These are phyloP conservation scores for Pyrenophora seminiperda DNA, from an alignment of 2,329 filamentous ascomycete species.

Conservation along the genomic window DNA sequence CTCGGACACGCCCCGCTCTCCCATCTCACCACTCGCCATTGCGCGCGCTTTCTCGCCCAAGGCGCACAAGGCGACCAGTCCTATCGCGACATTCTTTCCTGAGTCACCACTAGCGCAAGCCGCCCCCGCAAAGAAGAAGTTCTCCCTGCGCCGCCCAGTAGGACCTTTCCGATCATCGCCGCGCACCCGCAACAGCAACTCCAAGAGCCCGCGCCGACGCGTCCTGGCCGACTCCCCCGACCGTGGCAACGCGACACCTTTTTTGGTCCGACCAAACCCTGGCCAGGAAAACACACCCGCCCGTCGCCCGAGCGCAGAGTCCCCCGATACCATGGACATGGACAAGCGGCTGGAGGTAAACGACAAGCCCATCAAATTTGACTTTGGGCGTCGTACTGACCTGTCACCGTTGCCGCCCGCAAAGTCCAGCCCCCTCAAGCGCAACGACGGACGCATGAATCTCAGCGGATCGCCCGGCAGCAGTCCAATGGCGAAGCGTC, in stretches of 20 bases:
- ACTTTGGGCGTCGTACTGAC: conserved; percentile 46
- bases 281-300: conserved; percentile 53
- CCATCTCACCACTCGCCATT: conserved; percentile 51
- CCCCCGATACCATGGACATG: conserved; percentile 38
- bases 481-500: conserved; percentile 87
- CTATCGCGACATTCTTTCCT: conserved; percentile 55
- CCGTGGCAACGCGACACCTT: conserved; percentile 69
- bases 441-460: conserved; percentile 88
- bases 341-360: conserved; percentile 52
- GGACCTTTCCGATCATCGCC: conserved; percentile 62
- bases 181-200: conserved; percentile 67
- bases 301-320: conserved; percentile 38
- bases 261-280: conserved; percentile 54
- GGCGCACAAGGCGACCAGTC: conserved; percentile 53
- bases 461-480: conserved; percentile 77
- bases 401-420: conserved; percentile 54
- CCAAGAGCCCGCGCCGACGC: conserved; percentile 76
- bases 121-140: conserved; percentile 65
- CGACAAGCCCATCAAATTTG: conserved; percentile 55
- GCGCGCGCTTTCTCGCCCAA: conserved; percentile 54
- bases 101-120: conserved; percentile 64
- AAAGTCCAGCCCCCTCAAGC: conserved; percentile 84
- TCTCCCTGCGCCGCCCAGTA: conserved; percentile 52
- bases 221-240: conserved; percentile 73
- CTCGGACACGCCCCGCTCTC: conserved; percentile 49